Evolutionary conservation across 2,329 filamentous ascomycete genomes (phyloP).

Genomic region (Neopestalotiopsis sp.): DNA sequence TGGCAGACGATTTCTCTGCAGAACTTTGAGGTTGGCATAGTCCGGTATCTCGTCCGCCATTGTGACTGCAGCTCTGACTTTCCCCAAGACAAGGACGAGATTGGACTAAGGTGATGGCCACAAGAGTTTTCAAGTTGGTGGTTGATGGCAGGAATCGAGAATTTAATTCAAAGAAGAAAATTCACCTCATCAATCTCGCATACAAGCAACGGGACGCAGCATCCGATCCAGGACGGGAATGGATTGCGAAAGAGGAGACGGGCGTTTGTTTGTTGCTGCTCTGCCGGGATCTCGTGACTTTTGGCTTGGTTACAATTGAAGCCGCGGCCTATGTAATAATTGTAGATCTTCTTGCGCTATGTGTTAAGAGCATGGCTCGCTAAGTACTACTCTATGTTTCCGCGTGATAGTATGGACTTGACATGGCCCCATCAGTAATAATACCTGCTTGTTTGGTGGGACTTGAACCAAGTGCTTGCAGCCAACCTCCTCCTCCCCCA

Average conservation of each 20-base stretch:
- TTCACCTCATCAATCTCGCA: neutral
- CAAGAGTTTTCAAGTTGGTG: neutral
- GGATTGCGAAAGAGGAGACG: neutral
- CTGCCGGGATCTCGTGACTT: neutral
- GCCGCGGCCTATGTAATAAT: neutral
- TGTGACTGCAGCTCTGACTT: neutral
- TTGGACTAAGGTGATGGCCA: neutral
- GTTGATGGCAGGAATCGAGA: neutral
- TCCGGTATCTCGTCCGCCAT: slow-evolving; percentile 42
- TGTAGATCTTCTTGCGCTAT: neutral
- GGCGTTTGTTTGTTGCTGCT: neutral
- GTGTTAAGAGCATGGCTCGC: neutral
- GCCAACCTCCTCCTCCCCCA: neutral
- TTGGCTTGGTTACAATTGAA: neutral
- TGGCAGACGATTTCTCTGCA: slow-evolving; percentile 59
- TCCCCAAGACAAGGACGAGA: neutral
- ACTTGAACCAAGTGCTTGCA: neutral
- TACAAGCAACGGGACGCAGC: neutral
- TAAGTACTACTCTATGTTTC: neutral
- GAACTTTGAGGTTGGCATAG: slow-evolving; percentile 56
- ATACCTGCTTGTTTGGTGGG: neutral
- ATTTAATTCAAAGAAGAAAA: neutral
- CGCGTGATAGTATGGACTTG: neutral
- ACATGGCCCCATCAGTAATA: neutral
- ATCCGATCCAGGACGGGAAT: neutral